phyloP scores from a whole-genome alignment of 2,329 filamentous ascomycete species.

The Biscogniauxia marginata region DNA sequence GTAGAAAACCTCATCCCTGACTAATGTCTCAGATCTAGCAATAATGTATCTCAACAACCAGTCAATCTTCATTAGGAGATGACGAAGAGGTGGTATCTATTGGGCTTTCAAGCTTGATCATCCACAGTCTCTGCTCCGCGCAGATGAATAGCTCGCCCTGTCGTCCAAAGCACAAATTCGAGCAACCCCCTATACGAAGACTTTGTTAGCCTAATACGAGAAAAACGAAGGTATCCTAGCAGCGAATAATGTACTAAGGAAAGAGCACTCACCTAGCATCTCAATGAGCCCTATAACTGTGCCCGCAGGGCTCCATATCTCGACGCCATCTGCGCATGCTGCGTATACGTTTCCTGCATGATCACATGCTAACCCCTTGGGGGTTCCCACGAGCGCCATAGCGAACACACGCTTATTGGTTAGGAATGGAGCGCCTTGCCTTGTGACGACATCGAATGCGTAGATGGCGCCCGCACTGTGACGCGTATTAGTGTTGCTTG shows the following conservation, averaged over 20 bases:
- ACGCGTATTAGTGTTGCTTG: background rate
- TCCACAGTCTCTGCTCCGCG: conserved; percentile 46
- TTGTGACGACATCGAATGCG: conserved; percentile 45
- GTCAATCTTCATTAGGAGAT: no score
- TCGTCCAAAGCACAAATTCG: conserved; percentile 45
- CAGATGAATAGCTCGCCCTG: conserved; percentile 46
- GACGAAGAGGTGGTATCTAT: no score
- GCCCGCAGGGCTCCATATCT: conserved; percentile 46
- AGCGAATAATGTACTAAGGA: background rate
- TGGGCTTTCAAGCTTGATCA: conserved; percentile 33
- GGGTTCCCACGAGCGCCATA: conserved; percentile 45
- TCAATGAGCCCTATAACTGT: conserved; percentile 42
- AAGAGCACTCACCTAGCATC: conserved; percentile 31
- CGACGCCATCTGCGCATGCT: conserved; percentile 48
- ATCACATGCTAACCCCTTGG: conserved; percentile 43
- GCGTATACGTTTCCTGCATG: conserved; percentile 44
- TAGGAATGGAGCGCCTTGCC: conserved; percentile 40
- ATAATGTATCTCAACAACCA: background rate
- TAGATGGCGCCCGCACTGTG: conserved; percentile 41
- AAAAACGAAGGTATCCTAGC: background rate
- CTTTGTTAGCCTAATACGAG: conserved; percentile 4
- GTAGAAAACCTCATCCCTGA: no score
- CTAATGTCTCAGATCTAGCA: no score
- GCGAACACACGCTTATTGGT: conserved; percentile 52
- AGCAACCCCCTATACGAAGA: conserved; percentile 35